Evolutionary conservation across 441 rosid genomes (phyloP), one percentile per base, ranked within the genome.

Genomic region (Erodium chrysanthum): DNA sequence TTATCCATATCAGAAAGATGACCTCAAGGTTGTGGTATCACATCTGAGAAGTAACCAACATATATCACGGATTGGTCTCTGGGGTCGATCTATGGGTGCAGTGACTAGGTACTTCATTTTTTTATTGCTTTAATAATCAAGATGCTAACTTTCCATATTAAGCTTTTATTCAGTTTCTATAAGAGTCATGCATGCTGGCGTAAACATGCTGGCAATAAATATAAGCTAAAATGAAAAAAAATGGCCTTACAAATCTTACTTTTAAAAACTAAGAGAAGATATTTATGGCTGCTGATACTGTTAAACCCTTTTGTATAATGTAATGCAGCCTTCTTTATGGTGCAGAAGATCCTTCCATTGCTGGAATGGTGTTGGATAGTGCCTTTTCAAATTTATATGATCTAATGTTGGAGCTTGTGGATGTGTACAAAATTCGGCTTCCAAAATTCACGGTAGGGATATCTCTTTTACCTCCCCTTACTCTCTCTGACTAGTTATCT

Each of bases 1-100:
- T 33, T 25, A 68, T 68, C 52, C 73, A 52, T 79, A 63, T 72
- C 85, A 92, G 97, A 90, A 72, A 80, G 90, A 87, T 74, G 98
- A 93, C 83, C 98, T 93, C 73, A 86, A 86, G 79, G 86, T 84
- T 68, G 96, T 82, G 21, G 86, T 90, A 20, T 79, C 98, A 61
- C 79, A 90, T 78, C 85, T 93, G 66, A 86, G 97, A 84, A 84
- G 77, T 82, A 84, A 76, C 77, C 82, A 78, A 67, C 83, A 84
- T 65, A 82, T 87, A 74, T 90, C 98, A 21, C 75, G 90, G 61
- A 84, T 90, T 60, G 98, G 95, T 70, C 97, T 93, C 4, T 93
- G 98, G 98, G 98, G 98, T 75, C 90, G 98, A 70, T 93, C 98
- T 31, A 93, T 93, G 98, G 98, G 98, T 66, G 98, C 98, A 3